Evolutionary conservation across 139 green algal genomes (phyloP).

Genomic region (Parachlorella kessleri): DNA sequence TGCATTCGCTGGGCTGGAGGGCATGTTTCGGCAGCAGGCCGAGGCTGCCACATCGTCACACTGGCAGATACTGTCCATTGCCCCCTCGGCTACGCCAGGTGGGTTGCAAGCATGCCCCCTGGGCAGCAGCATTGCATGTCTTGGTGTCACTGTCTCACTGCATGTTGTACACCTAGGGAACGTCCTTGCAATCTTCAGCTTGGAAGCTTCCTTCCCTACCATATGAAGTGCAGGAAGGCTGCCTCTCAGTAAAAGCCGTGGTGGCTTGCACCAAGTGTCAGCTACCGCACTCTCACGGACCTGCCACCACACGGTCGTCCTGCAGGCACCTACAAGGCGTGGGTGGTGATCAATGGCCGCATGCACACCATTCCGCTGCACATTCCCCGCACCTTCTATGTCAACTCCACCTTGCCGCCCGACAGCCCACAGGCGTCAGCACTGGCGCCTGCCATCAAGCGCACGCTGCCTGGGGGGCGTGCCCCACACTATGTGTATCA

Average conservation of each 20-base stretch:
- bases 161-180: too few relatives aligned
- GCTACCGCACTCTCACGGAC: too few relatives aligned
- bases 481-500: conserved; percentile 59
- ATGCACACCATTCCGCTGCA: conserved; percentile 66
- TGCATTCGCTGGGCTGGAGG: conserved; percentile 42
- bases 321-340: conserved; percentile 48
- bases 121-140: too few relatives aligned
- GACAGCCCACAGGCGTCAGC: neutral
- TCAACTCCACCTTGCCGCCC: conserved; percentile 48
- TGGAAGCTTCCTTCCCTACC: too few relatives aligned
- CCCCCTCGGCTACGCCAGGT: conserved; percentile 49
- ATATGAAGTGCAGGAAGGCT: too few relatives aligned
- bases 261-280: neutral
- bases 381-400: conserved; percentile 69
- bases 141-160: too few relatives aligned
- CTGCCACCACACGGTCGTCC: too few relatives aligned
- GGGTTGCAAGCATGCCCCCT: neutral
- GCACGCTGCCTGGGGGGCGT: conserved; percentile 59
- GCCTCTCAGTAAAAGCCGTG: too few relatives aligned
- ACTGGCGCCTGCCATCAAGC: conserved; percentile 28
- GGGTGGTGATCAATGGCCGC: conserved; percentile 59
- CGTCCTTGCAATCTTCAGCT: too few relatives aligned
- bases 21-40: conserved; percentile 61
- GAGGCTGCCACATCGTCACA: conserved; percentile 38
- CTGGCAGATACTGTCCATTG: conserved; percentile 89